Evolutionary conservation across 2,329 filamentous ascomycete genomes (phyloP).

Genomic region (Calonectria crousiana): DNA sequence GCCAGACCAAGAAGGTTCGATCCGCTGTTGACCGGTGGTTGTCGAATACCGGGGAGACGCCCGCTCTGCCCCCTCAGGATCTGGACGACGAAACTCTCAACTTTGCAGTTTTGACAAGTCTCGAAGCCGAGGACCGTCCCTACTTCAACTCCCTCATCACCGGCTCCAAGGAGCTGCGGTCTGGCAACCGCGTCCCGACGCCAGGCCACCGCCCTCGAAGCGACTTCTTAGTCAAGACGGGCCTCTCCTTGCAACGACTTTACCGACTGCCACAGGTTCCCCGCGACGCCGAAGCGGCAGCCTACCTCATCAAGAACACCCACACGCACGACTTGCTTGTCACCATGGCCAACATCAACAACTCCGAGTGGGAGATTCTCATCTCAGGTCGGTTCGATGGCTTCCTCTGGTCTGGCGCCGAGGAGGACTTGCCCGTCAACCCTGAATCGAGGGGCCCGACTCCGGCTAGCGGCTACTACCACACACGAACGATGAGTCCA

Average conservation of each 20-base stretch:
- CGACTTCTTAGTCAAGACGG: conserved; percentile 80
- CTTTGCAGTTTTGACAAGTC: conserved; percentile 92
- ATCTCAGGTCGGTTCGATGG: conserved; percentile 95
- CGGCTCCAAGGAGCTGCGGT: conserved; percentile 68
- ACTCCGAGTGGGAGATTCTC: conserved; percentile 96
- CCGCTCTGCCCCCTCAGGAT: conserved; percentile 83
- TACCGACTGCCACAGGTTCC: conserved; percentile 81
- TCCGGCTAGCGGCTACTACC: conserved; percentile 63
- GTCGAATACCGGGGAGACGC: conserved; percentile 79
- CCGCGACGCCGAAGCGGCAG: conserved; percentile 86
- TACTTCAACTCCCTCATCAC: conserved; percentile 85
- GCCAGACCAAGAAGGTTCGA: conserved; percentile 92
- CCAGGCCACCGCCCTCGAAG: conserved; percentile 75
- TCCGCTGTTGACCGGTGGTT: conserved; percentile 94
- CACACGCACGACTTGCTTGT: conserved; percentile 87
- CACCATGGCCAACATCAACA: conserved; percentile 87
- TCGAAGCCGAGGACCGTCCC: conserved; percentile 80
- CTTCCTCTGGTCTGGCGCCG: conserved; percentile 93
- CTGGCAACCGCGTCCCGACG: conserved; percentile 74
- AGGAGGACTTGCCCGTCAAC: conserved; percentile 63
- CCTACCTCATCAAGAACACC: conserved; percentile 87
- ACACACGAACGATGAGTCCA: conserved; percentile 53
- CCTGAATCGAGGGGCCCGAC: conserved; percentile 67
- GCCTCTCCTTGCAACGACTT: conserved; percentile 83
- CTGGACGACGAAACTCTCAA: conserved; percentile 94